Evolutionary conservation across 2,329 filamentous ascomycete species (phyloP).

Genomic region (Trichophyton rubrum): DNA sequence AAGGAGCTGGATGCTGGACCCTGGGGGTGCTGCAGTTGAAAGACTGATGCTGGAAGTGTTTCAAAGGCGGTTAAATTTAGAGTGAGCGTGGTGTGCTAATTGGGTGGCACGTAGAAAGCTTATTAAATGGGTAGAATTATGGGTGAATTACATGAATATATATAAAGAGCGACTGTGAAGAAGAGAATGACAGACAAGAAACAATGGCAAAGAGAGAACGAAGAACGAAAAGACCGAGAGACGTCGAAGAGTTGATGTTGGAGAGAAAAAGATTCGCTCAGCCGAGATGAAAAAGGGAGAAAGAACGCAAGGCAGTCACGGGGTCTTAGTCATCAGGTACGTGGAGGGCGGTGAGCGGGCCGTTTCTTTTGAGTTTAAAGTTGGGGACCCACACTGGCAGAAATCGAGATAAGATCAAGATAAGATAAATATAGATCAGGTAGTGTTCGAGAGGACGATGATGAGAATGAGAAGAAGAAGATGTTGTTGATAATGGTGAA

Average conservation of each 20-base stretch:
- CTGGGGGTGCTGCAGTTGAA: not conserved
- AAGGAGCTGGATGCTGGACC: not conserved
- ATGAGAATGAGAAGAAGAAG: not conserved
- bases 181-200: constrained; percentile 1
- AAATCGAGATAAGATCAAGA: constrained; percentile 1
- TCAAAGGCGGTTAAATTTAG: constrained; percentile 5
- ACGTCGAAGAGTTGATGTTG: not conserved
- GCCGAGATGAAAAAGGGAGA: not conserved
- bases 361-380: not conserved
- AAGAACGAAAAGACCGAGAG: not conserved
- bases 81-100: not conserved
- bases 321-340: constrained; percentile 1
- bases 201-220: not conserved
- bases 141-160: constrained; percentile 1
- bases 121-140: constrained; percentile 4
- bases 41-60: constrained; percentile 5
- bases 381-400: not conserved
- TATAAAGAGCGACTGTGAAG: constrained; percentile 3
- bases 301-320: constrained; percentile 1
- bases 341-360: constrained; percentile 2
- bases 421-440: not conserved
- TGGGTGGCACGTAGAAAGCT: constrained; percentile 1
- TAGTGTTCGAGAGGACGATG: not conserved
- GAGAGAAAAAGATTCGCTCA: not conserved
- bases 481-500: not conserved